A percentile compares a stretch with the other conserved stretches of the same genome.
These are phyloP conservation scores for Hyphodiscus sp. DNA, from an alignment of 2,329 filamentous ascomycete species.

Conservation along the genomic window DNA sequence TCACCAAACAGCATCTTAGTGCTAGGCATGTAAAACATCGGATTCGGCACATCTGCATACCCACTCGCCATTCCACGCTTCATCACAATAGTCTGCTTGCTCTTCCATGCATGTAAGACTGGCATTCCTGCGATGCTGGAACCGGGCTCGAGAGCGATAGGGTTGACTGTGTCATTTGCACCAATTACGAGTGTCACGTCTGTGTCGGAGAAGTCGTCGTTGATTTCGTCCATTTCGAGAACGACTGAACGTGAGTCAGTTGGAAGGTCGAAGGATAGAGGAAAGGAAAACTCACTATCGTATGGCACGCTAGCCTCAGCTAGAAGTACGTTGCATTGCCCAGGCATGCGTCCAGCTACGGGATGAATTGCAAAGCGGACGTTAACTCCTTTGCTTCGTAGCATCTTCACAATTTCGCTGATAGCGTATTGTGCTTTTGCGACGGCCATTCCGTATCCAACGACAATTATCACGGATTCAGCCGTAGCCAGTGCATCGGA, in stretches of 20 bases:
- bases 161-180: conserved; percentile 89
- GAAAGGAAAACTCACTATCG: conserved; percentile 48
- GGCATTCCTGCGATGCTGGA: conserved; percentile 89
- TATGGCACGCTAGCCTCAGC: conserved; percentile 86
- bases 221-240: conserved; percentile 94
- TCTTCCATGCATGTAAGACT: conserved; percentile 88
- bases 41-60: conserved; percentile 87
- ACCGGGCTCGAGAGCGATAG: conserved; percentile 76
- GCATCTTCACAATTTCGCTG: conserved; percentile 67
- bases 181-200: conserved; percentile 86
- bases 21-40: conserved; percentile 87
- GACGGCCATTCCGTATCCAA: conserved; percentile 91
- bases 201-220: conserved; percentile 81
- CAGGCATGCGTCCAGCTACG: conserved; percentile 86
- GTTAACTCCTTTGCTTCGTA: conserved; percentile 69
- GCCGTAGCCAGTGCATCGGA: conserved; percentile 69
- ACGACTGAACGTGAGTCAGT: conserved; percentile 45
- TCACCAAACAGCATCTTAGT: conserved; percentile 92
- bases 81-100: conserved; percentile 89
- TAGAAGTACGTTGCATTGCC: conserved; percentile 85
- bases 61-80: conserved; percentile 85
- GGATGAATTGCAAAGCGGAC: conserved; percentile 89
- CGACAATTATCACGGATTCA: conserved; percentile 75
- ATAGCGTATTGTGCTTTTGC: conserved; percentile 91
- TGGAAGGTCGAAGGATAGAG: too few relatives aligned